phyloP scores from a whole-genome alignment of 768 basidiomycete genomes.

The Russula brevipes region DNA sequence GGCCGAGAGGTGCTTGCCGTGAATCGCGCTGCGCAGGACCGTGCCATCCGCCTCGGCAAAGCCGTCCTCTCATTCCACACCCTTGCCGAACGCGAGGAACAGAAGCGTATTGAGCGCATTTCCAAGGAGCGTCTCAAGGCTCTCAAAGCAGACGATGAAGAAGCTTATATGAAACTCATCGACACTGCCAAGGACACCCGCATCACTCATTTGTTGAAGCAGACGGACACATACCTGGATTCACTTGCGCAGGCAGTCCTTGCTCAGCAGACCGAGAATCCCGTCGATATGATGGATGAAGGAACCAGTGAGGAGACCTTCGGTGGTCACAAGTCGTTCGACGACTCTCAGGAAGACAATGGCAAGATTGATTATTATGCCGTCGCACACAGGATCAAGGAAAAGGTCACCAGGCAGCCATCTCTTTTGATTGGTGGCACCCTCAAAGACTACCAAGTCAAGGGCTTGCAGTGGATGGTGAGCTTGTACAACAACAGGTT shows the following conservation, averaged over 20 bases:
- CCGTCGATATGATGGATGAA: constrained; percentile 45
- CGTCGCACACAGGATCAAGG: constrained; percentile 87
- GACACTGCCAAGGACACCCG: constrained; percentile 99
- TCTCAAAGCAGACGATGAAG: constrained; percentile 96
- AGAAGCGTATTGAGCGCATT: constrained; percentile 92
- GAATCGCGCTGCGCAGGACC: constrained; percentile 55
- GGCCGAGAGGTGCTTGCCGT: constrained; percentile 68
- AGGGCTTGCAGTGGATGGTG: constrained; percentile 98
- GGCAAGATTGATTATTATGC: constrained; percentile 93
- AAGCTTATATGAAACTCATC: constrained; percentile 98
- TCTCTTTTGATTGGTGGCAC: constrained; percentile 76
- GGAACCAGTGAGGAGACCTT: constrained; percentile 85
- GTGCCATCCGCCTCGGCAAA: constrained; percentile 59
- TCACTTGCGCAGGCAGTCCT: constrained; percentile 90
- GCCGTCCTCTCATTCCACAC: constrained; percentile 80
- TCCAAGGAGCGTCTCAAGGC: constrained; percentile 98
- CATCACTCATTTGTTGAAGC: constrained; percentile 91
- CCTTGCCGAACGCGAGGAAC: constrained; percentile 95
- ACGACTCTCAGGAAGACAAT: constrained; percentile 55
- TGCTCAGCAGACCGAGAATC: constrained; percentile 78
- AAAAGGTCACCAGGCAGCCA: constrained; percentile 75
- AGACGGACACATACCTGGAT: constrained; percentile 94
- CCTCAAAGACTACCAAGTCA: constrained; percentile 91
- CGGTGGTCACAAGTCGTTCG: constrained; percentile 69
- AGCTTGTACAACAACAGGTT: constrained; percentile 94